These are phyloP conservation scores for Funneliformis mosseae DNA, from an alignment of 192 early-diverging fungal species.

Conservation along the genomic window DNA sequence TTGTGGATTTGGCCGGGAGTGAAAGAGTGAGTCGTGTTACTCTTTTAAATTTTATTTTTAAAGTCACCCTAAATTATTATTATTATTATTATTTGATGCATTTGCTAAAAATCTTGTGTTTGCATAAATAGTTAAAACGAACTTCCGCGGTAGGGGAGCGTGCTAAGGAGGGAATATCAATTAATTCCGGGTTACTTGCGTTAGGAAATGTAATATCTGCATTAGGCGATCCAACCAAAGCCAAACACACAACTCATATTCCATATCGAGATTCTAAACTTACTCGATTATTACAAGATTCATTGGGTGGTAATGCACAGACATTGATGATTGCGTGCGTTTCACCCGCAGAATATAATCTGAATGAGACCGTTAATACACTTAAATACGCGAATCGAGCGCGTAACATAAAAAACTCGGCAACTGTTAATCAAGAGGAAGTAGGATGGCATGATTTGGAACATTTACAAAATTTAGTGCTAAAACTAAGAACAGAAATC, in stretches of 20 bases:
- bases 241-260: constrained; percentile 68
- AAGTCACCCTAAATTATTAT: no score
- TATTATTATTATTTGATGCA: no score
- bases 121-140: constrained; percentile 67
- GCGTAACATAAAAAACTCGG: constrained; percentile 92
- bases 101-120: no score
- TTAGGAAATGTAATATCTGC: constrained; percentile 98
- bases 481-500: constrained; percentile 63
- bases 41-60: neutral
- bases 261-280: constrained; percentile 98
- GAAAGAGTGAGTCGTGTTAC: constrained; percentile 61
- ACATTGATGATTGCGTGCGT: constrained; percentile 97
- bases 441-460: constrained; percentile 65
- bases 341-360: constrained; percentile 80
- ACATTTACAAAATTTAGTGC: constrained; percentile 63
- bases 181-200: constrained; percentile 93
- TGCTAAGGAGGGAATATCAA: constrained; percentile 94
- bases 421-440: constrained; percentile 76
- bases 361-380: constrained; percentile 92
- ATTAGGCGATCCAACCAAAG: constrained; percentile 75
- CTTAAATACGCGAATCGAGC: constrained; percentile 96
- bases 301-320: constrained; percentile 90
- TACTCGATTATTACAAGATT: constrained; percentile 96
- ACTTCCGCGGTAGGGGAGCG: constrained; percentile 92
- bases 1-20: constrained; percentile 98